Conservation (phyloP, 1,284 basidiomycete species). For the Sporisorium sorghi region DNA sequence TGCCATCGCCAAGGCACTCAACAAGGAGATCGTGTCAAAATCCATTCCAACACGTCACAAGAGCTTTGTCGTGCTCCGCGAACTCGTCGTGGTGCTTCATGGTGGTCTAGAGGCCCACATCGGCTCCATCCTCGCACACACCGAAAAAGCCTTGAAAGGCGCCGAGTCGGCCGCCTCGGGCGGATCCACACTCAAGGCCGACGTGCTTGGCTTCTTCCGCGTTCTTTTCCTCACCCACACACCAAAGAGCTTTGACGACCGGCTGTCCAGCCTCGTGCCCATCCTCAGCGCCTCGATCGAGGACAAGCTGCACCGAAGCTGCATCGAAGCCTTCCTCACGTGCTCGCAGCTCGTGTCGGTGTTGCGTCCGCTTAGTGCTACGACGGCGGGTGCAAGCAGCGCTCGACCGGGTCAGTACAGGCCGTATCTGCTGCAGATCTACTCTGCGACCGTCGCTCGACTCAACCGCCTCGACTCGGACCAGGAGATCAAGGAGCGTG, state of each 20-base stretch:
- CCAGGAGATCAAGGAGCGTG: constrained; percentile 85
- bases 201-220: constrained; percentile 82
- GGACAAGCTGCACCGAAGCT: constrained; percentile 71
- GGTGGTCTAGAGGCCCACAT: constrained; percentile 84
- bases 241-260: constrained; percentile 75
- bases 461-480: constrained; percentile 86
- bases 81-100: constrained; percentile 81
- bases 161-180: constrained; percentile 64
- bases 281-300: constrained; percentile 79
- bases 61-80: constrained; percentile 82
- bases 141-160: constrained; percentile 69
- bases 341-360: constrained; percentile 72
- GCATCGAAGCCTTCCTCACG: constrained; percentile 75
- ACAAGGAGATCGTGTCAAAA: constrained; percentile 87
- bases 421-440: constrained; percentile 71
- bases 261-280: constrained; percentile 78
- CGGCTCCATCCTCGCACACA: constrained; percentile 71
- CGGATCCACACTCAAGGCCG: constrained; percentile 72
- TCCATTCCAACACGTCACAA: constrained; percentile 85
- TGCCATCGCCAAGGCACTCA: constrained; percentile 80
- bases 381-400: constrained; percentile 2
- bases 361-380: constrained; percentile 64
- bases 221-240: constrained; percentile 85
- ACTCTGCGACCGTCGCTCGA: constrained; percentile 79
- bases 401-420: constrained; percentile 37